Base-by-base conservation (phyloP, 306 rosid genomes). In the Lathyrus sativus region DNA sequence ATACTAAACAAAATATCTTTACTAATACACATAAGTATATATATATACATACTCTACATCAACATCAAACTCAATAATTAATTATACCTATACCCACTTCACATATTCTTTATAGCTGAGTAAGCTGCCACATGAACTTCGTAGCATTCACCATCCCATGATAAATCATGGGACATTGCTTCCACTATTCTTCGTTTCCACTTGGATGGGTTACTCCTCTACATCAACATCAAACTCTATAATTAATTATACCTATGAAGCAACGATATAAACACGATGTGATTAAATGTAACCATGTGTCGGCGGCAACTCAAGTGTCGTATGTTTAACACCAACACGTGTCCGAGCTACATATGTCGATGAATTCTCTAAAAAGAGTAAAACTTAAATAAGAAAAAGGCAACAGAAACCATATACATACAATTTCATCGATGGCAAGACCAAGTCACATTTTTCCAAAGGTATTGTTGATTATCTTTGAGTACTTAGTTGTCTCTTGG, bases 71-170 rank as follows among this genome's bases (percentile, higher is more conserved):
- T 33, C 6, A 33, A 2, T 8, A 8, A 33, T 6, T 37, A 38
- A 18, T 18, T 1, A 65, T 31, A 50, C n/a, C 42, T 43, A 12
- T 43, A 14, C 11, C 61, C 71, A 63, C 62, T 66, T 88, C 76
- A 38, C 49, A 62, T 39, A 11, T 67, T 82, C 75, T 76, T 87
- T 26, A 89, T 49, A 62, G 81, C 69, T 3, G 92, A 70, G 79
- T 87, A 92, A 77, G 95, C 88, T 64, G 84, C 82, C 64, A 79
- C 39, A 79, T 89, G 90, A 64, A 81, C 62, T 64, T 87, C 89
- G 60, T 50, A 92, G 88, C 96, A 84, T 86, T 89, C 98, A 8
- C 89, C 92, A 45, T 86, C 95, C 98, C 98, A 92, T 18, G 95
- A 87, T 60, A 87, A 89, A 81, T 92, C 98, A 74, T 82, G 85